Evolutionary conservation across 2,329 filamentous ascomycete species (phyloP).

Genomic region (Colletotrichum sp.): DNA sequence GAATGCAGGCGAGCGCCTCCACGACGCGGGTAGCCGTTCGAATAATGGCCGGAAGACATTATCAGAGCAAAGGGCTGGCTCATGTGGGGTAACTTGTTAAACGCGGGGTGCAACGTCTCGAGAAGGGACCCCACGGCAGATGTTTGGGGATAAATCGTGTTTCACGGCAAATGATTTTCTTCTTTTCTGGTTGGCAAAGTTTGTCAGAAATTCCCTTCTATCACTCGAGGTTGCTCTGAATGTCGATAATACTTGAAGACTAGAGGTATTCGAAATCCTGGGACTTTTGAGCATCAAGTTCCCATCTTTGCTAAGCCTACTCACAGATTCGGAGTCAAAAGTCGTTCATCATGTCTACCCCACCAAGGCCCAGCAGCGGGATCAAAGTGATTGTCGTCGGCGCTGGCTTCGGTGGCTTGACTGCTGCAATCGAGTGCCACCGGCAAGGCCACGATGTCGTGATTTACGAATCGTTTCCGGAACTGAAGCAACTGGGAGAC

Average conservation of each 20-base stretch:
- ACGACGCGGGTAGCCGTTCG: neutral
- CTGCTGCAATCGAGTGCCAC: constrained; percentile 67
- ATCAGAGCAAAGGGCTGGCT: neutral
- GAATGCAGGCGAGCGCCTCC: neutral
- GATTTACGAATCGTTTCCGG: constrained; percentile 63
- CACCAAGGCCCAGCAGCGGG: neutral
- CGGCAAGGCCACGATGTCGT: constrained; percentile 64
- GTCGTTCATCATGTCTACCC: neutral
- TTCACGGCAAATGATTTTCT: neutral
- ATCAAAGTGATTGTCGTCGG: neutral
- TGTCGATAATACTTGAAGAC: neutral
- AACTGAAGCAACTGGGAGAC: constrained; percentile 57
- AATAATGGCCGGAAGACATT: constrained; percentile 32
- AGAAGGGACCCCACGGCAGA: neutral
- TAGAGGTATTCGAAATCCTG: too few relatives aligned
- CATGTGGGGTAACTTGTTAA: neutral
- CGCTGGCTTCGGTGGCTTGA: constrained; percentile 42
- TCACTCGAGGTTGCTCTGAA: neutral
- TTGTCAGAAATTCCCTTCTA: neutral
- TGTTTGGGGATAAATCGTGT: neutral
- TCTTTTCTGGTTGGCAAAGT: constrained; percentile 50
- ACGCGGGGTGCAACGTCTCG: neutral
- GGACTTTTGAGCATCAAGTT: neutral
- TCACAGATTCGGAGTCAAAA: neutral
- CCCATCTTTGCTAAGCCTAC: neutral